A percentile compares a stretch with the other conserved stretches of the same genome.
phyloP scores from a whole-genome alignment of 75 land plant species.

The Sequoiadendron giganteum region DNA sequence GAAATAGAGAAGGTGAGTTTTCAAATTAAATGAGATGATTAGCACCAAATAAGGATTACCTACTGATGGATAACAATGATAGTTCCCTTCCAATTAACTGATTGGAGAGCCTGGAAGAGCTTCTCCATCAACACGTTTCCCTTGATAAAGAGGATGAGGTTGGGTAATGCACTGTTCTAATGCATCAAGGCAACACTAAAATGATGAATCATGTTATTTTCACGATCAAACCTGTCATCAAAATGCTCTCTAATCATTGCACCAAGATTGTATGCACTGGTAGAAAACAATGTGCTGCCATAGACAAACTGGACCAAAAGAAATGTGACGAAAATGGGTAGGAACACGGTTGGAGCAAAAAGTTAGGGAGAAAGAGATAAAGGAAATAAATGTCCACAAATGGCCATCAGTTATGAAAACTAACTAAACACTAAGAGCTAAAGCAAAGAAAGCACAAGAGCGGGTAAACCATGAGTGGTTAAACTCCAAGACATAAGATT shows the following conservation, averaged over 20 bases:
- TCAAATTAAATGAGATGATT: background rate
- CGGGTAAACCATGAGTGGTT: background rate
- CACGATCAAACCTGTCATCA: background rate
- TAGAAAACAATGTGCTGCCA: background rate
- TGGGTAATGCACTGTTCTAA: background rate
- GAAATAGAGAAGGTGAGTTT: background rate
- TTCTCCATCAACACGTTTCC: background rate
- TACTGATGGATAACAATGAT: background rate
- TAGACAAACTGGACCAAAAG: background rate
- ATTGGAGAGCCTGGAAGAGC: background rate
- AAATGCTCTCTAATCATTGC: background rate
- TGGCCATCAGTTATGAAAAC: background rate
- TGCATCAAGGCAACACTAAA: background rate
- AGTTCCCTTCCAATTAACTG: background rate
- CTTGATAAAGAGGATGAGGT: background rate
- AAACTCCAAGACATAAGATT: background rate
- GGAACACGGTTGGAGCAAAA: background rate
- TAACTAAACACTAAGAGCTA: background rate
- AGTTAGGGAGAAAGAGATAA: background rate
- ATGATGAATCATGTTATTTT: background rate
- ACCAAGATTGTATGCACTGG: background rate
- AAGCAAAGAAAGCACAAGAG: background rate
- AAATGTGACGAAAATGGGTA: background rate
- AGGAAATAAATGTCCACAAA: background rate
- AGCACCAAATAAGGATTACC: background rate